Base-by-base conservation (phyloP, 495 filamentous ascomycete species). In the Xylaria cubensis region DNA sequence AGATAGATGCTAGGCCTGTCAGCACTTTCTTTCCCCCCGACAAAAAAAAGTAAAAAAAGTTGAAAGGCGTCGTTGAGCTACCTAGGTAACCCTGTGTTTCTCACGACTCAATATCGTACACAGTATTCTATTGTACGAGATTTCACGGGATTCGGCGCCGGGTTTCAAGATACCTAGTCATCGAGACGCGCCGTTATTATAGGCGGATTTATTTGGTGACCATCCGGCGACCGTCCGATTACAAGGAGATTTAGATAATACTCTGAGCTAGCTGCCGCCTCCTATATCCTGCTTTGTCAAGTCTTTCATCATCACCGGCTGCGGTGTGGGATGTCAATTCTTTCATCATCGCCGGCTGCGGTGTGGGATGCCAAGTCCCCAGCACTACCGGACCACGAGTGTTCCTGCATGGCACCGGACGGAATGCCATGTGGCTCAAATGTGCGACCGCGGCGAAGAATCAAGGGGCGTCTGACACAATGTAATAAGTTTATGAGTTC, bases 371-470 rank as follows among this genome's bases (percentile, higher is more conserved):
- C 67, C 67, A 44, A 68, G 65, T 42, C 51, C 48, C 53, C 34
- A 41, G 15, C 29, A 71, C 66, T 65, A 53, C 44, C 66, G 39
- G 48, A 58, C 65, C 36, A 36, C 55, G 51, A 71, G 67, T 39
- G 70, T 72, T 72, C 70, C 70, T 72, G 70, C 70, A 72, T 72
- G 53, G 63, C 48, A 66, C 26, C 48, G 39, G 36, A 29, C 48
- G 39, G 51, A 64, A 63, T 65, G 63, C 70, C 70, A 72, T 72
- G 70, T 72, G 70, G 70, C 70, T 67, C 63, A 53, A 65, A 72
- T 39, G 63, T 61, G 62, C 39, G 19, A 67, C 15, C 17, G 53
- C 48, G 69, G 69, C 69, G 17, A 24, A 53, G 68, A 29, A 34
- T 51, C 64, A 19, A 53, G 65, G 48, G 32, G 26, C 7, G 34